Conservation (phyloP, 2,329 filamentous ascomycete species). For the Coniochaeta sp. region DNA sequence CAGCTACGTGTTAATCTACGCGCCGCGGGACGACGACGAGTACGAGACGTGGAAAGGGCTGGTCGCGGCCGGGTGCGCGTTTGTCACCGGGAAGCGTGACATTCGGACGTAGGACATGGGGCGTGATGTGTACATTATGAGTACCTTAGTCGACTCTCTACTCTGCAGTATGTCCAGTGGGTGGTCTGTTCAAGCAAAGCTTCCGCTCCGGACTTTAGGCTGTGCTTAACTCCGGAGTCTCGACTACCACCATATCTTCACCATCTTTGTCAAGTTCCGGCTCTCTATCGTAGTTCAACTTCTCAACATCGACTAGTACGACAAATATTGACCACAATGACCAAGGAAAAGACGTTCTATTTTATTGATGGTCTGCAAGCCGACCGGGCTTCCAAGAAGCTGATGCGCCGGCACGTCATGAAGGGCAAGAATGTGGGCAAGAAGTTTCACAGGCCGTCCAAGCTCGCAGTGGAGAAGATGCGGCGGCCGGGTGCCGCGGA, state of each 20-base stretch:
- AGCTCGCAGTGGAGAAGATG: slow-evolving; percentile 1
- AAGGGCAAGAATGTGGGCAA: slow-evolving; percentile 14
- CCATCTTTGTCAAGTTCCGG: no score
- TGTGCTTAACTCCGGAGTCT: no score
- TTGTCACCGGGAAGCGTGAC: background rate
- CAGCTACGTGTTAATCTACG: slow-evolving; percentile 32
- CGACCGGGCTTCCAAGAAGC: slow-evolving; percentile 7
- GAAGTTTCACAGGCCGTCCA: slow-evolving; percentile 10
- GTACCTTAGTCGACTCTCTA: no score
- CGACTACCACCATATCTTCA: no score
- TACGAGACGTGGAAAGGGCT: slow-evolving; percentile 20
- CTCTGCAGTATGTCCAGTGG: no score
- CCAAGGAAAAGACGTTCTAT: background rate
- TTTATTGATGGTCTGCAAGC: slow-evolving; percentile 10
- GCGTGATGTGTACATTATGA: no score
- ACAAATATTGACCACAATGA: background rate
- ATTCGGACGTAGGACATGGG: no score
- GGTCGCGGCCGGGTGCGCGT: slow-evolving; percentile 8
- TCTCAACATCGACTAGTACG: background rate
- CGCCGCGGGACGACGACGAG: slow-evolving; percentile 28
- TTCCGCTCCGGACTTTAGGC: no score
- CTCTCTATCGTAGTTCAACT: no score
- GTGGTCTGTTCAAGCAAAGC: no score
- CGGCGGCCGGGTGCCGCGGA: background rate
- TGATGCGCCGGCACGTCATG: slow-evolving; percentile 15